Evolutionary conservation across 805 yeast genomes (phyloP).

Genomic region (Saccharomyces eubayanus): DNA sequence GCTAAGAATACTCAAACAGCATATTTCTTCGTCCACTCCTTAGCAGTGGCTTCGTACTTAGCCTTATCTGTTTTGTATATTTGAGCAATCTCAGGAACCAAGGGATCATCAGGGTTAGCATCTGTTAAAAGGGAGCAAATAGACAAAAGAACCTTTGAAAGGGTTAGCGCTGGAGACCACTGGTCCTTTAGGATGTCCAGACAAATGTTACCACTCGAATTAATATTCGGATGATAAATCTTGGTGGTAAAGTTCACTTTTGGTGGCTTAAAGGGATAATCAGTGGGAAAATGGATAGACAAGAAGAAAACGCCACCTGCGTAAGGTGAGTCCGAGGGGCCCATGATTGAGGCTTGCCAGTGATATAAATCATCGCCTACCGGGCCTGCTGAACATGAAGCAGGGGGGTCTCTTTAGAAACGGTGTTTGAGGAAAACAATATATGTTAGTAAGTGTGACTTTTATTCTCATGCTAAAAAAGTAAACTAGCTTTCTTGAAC

Average conservation of each 20-base stretch:
- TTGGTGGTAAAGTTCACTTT: slow-evolving; percentile 85
- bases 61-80: slow-evolving; percentile 87
- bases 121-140: slow-evolving; percentile 95
- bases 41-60: slow-evolving; percentile 90
- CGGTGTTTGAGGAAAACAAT: not conserved
- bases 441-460: not conserved
- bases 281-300: slow-evolving; percentile 94
- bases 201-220: slow-evolving; percentile 90
- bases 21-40: slow-evolving; percentile 96
- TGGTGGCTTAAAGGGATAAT: slow-evolving; percentile 97
- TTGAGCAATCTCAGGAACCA: slow-evolving; percentile 95
- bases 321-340: slow-evolving; percentile 88
- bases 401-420: slow-evolving; percentile 79
- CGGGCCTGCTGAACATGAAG: slow-evolving; percentile 97
- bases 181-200: slow-evolving; percentile 92
- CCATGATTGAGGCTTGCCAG: slow-evolving; percentile 99
- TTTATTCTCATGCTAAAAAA: not conserved
- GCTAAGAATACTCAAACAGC: slow-evolving; percentile 51
- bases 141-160: slow-evolving; percentile 85
- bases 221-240: slow-evolving; percentile 94
- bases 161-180: slow-evolving; percentile 97
- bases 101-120: slow-evolving; percentile 97
- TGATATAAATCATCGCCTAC: slow-evolving; percentile 94
- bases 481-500: not conserved
- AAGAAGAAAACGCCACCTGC: slow-evolving; percentile 90